A percentile compares a stretch with the other conserved stretches of the same genome.
phyloP scores from a whole-genome alignment of 306 rosid species.

The Morella rubra region DNA sequence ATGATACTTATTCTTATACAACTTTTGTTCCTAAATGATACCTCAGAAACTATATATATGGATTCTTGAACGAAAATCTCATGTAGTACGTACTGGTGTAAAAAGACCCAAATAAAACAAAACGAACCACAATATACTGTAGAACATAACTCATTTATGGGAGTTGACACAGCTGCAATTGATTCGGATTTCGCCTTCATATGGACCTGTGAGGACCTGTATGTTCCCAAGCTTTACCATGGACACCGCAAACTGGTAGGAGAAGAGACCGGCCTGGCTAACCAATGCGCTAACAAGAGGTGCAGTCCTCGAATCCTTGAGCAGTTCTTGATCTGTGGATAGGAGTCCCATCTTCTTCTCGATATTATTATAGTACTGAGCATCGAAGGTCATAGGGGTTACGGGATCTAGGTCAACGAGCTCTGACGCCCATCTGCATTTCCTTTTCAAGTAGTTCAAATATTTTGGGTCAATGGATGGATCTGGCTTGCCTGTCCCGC shows the following conservation, averaged over 20 bases:
- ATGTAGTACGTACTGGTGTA: neutral
- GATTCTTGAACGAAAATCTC: neutral
- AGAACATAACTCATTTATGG: conserved; percentile 26
- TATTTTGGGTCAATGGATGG: conserved; percentile 48
- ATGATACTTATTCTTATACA: neutral
- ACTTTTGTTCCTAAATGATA: neutral
- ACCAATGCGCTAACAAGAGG: conserved; percentile 53
- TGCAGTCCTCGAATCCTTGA: conserved; percentile 63
- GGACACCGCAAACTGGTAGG: conserved; percentile 62
- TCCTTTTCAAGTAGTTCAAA: conserved; percentile 62
- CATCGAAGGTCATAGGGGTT: conserved; percentile 61
- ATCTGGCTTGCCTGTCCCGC: conserved; percentile 59
- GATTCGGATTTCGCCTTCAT: conserved; percentile 72
- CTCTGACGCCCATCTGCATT: conserved; percentile 86
- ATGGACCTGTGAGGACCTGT: conserved; percentile 50
- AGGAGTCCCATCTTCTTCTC: conserved; percentile 67
- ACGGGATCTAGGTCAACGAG: conserved; percentile 75
- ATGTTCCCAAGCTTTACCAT: conserved; percentile 78
- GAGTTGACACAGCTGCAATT: conserved; percentile 70
- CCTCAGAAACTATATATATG: neutral
- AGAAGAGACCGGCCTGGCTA: conserved; percentile 34
- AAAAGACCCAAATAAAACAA: conserved; percentile 5
- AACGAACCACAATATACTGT: neutral
- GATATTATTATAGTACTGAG: conserved; percentile 49
- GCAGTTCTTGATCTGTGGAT: conserved; percentile 51